phyloP scores from a whole-genome alignment of 805 yeast species.

The Myxozyma melibiosi region DNA sequence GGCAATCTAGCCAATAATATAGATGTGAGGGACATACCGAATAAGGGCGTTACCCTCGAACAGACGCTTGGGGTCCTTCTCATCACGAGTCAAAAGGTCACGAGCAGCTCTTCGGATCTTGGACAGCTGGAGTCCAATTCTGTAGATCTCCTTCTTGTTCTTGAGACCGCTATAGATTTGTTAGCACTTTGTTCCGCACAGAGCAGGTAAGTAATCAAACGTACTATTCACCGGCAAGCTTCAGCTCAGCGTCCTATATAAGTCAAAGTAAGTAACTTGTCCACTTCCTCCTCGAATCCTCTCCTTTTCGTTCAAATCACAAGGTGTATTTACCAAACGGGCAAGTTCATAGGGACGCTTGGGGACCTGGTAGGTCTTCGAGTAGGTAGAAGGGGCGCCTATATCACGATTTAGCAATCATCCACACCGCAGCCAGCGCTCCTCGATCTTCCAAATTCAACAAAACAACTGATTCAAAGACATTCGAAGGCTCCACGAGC shows the following conservation, averaged over 20 bases:
- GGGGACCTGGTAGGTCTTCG: conserved; percentile 99
- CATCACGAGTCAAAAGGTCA: conserved; percentile 99
- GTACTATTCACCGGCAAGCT: conserved; percentile 93
- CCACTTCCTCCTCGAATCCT: neutral
- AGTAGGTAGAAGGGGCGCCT: conserved; percentile 95
- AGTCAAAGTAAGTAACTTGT: neutral
- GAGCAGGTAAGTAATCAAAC: neutral
- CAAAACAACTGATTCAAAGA: too few relatives aligned
- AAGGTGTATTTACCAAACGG: conserved; percentile 60
- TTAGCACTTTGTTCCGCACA: neutral
- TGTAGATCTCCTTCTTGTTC: conserved; percentile 99
- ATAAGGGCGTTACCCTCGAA: conserved; percentile 99
- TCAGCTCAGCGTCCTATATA: conserved; percentile 88
- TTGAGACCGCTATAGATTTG: conserved; percentile 72
- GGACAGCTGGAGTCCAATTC: conserved; percentile 98
- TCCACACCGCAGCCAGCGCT: too few relatives aligned
- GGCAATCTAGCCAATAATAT: neutral
- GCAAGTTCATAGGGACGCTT: conserved; percentile 98
- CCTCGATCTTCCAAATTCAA: neutral
- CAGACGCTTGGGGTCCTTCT: conserved; percentile 99
- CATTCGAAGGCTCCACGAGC: neutral
- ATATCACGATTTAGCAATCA: neutral
- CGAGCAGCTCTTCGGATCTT: conserved; percentile 99
- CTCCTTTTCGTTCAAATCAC: neutral
- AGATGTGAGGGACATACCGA: conserved; percentile 49